Base-by-base conservation (phyloP, 1,284 basidiomycete species). In the Sphaerobolus stellatus region DNA sequence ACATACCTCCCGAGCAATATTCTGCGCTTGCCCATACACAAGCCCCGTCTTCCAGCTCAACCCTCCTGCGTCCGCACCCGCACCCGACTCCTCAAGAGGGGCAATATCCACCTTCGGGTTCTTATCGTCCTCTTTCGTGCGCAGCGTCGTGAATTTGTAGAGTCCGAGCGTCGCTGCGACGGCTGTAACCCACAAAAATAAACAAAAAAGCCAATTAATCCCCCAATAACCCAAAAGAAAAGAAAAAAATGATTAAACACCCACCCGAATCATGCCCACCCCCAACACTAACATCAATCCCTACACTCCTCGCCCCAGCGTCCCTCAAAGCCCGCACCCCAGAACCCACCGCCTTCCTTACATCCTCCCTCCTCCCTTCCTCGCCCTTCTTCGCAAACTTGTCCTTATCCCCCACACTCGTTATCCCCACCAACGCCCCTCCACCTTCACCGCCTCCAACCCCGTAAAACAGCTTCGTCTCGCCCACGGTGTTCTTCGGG, bases 11-110 rank as follows among this genome's bases (percentile, higher is more conserved):
- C 91, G 79, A 13, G 92, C 90, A 62, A 92, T 74, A 68, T 95
- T 95, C 72, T 95, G 92, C 3, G 90, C 85, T 56, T 84, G 73
- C 2, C 85, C 90, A 63, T 90, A 93, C 38, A 87, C 61, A 2
- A 81, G 76, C 30, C 90, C 90, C 7, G 78, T 76, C 30, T 87
- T 77, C 90, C 90, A 93, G n/a, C n/a, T n/a, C n/a, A n/a, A n/a
- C n/a, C n/a, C n/a, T n/a, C n/a, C n/a, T n/a, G n/a, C n/a, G n/a
- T n/a, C n/a, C n/a, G n/a, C n/a, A n/a, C n/a, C n/a, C n/a, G n/a
- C n/a, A 54, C 83, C 82, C 43, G 66, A 59, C n/a, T 50, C 18
- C 43, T 48, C 44, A 5, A 77, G 51, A 4, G 86, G 78, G 5
- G 69, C 64, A 46, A 88, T 70, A 0, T 60, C 59, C 48, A 64